Percentiles rank a stretch among this genome's conserved stretches.
Evolutionary conservation across 345 rosid species (phyloP).

Genomic region (Linum trigynum): DNA sequence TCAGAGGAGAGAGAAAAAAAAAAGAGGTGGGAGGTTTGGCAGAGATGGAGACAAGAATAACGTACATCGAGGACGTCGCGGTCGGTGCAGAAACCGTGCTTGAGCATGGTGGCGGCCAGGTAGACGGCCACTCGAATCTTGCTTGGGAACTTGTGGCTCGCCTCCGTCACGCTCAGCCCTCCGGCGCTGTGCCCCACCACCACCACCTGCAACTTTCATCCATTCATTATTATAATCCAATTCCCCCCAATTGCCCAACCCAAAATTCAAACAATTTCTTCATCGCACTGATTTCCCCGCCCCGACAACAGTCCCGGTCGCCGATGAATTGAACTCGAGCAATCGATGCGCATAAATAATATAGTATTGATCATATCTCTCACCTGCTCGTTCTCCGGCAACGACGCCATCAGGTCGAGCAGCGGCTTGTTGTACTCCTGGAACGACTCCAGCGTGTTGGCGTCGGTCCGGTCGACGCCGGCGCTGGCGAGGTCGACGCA

Average conservation of each 20-base stretch:
- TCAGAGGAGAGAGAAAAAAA: neutral
- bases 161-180: constrained; percentile 67
- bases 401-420: constrained; percentile 44
- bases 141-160: constrained; percentile 40
- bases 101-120: constrained; percentile 78
- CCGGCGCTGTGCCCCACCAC: constrained; percentile 93
- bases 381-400: constrained; percentile 59
- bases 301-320: too few species aligned
- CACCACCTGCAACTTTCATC: constrained; percentile 41
- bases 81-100: constrained; percentile 39
- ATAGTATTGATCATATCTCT: neutral
- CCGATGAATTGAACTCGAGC: neutral
- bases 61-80: constrained; percentile 59
- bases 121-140: constrained; percentile 61
- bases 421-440: constrained; percentile 76
- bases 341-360: neutral
- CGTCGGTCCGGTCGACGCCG: constrained; percentile 48
- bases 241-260: too few species aligned
- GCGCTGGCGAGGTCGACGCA: constrained; percentile 71
- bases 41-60: too few species aligned
- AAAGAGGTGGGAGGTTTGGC: neutral
- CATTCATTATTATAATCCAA: too few species aligned
- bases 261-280: too few species aligned
- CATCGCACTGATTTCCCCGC: too few species aligned
- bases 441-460: constrained; percentile 41